Conservation (phyloP, 1,284 basidiomycete species). For the Sanghuangporus weigelae region DNA sequence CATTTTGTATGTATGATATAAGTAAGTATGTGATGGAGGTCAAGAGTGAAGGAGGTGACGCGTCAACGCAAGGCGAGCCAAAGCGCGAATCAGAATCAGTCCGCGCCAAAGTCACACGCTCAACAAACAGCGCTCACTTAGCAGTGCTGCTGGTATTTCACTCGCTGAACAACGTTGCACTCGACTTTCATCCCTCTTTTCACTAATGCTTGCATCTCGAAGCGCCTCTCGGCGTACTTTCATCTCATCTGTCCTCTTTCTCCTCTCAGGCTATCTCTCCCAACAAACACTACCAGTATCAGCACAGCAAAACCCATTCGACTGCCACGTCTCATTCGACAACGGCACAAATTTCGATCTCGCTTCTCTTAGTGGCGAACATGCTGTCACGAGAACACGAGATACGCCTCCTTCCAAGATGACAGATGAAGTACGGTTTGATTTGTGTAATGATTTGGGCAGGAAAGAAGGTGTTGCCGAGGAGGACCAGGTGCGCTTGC, state of each 20-base stretch:
- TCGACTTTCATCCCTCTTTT: slow-evolving; percentile 1
- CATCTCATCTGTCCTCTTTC: not conserved
- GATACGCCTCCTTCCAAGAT: slow-evolving; percentile 35
- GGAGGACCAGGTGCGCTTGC: slow-evolving; percentile 58
- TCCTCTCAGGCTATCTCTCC: not conserved
- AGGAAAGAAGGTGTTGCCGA: slow-evolving; percentile 40
- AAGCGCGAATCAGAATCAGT: not conserved
- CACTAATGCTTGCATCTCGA: not conserved
- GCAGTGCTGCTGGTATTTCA: not conserved
- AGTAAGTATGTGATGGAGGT: not conserved
- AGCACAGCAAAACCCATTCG: slow-evolving; percentile 36
- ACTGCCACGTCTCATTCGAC: slow-evolving; percentile 47
- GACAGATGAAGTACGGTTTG: slow-evolving; percentile 34
- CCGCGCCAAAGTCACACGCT: not conserved
- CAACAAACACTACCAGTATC: not conserved
- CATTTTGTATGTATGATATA: slow-evolving; percentile 34
- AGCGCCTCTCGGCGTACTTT: not conserved
- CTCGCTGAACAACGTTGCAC: not conserved
- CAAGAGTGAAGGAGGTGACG: slow-evolving; percentile 7
- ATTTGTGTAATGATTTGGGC: slow-evolving; percentile 55
- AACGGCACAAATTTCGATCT: slow-evolving; percentile 51
- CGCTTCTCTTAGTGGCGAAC: slow-evolving; percentile 44
- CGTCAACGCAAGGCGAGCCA: not conserved
- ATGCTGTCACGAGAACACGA: slow-evolving; percentile 35
- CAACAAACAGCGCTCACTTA: not conserved